Evolutionary conservation across 75 land plant genomes (phyloP), one percentile per base, ranked within the genome.

Genomic region (Selaginella tamariscina): DNA sequence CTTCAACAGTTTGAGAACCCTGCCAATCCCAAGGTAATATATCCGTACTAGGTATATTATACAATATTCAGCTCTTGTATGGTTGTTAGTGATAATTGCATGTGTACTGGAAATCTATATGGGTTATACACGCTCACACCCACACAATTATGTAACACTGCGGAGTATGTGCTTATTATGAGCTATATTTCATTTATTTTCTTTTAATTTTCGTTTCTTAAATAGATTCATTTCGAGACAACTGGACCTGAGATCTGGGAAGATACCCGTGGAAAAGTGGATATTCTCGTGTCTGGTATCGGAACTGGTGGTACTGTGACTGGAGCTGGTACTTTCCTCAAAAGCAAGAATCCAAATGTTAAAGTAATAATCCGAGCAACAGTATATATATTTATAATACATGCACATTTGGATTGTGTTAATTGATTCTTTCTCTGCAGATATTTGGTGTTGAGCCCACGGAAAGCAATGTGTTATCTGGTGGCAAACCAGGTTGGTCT

Each of bases 241-340:
- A 91, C 89, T 0, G 97, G 97, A 0, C 97, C 97, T 31, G 94
- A 91, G 64, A 85, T 91, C 56, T 91, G 97, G 97, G 85, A 88
- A 55, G 89, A 91, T 24, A 91, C 94, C 0, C 26, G 72, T 11
- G 97, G 97, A 13, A 56, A 92, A 64, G 87, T 92, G 44, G 97
- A 92, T 65, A 84, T 92, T 13, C 84, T 92, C 49, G 79, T 92
- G 21, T 83, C 86, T 82, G 97, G 27, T 86, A n/a, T 89, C 26
- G 97, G 97, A 20, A 92, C 96, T 65, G 97, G 97, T 62, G 97
- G 97, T 29, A 92, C 97, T 23, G 86, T 91, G 30, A 78, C 90
- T 44, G 97, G 97, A n/a, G 89, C 86, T 70, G 97, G 97, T n/a
- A 80, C 66, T 39, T 92, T 86, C 32, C 82, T 92, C 54, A 92